Evolutionary conservation across 2,329 filamentous ascomycete species (phyloP).

Genomic region (Lanzia echinophila): DNA sequence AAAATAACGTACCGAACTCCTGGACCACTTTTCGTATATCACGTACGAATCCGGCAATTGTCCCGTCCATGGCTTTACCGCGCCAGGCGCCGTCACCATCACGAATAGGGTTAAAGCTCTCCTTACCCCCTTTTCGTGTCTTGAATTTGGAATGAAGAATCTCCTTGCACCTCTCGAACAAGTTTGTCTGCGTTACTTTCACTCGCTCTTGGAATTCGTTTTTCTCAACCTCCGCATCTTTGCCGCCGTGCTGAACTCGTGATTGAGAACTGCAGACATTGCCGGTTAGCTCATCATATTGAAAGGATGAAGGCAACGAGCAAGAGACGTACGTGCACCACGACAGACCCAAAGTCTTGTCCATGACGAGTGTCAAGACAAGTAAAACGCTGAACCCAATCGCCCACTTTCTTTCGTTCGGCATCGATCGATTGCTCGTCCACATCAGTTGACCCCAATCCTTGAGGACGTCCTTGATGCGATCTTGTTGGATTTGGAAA

Average conservation of each 20-base stretch:
- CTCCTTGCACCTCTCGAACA: slow-evolving; percentile 30
- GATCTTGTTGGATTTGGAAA: slow-evolving; percentile 24
- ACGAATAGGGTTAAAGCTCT: slow-evolving; percentile 29
- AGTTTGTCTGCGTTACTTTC: slow-evolving; percentile 23
- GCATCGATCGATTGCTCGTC: slow-evolving; percentile 21
- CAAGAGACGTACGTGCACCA: slow-evolving; percentile 13
- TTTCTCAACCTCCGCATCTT: slow-evolving; percentile 19
- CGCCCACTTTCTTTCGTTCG: slow-evolving; percentile 28
- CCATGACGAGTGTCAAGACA: slow-evolving; percentile 25
- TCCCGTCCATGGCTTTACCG: slow-evolving; percentile 17
- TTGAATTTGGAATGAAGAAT: slow-evolving; percentile 31
- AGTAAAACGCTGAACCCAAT: slow-evolving; percentile 27
- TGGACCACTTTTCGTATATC: slow-evolving; percentile 20
- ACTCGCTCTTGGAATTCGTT: slow-evolving; percentile 20
- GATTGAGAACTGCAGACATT: slow-evolving; percentile 23
- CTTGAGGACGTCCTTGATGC: slow-evolving; percentile 24
- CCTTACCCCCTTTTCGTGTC: slow-evolving; percentile 29
- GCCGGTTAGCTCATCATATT: slow-evolving; percentile 17
- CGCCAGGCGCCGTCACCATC: slow-evolving; percentile 26
- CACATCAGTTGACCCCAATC: slow-evolving; percentile 30
- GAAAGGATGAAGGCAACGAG: slow-evolving; percentile 1
- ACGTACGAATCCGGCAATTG: slow-evolving; percentile 19
- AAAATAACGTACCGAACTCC: slow-evolving; percentile 23
- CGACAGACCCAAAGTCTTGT: slow-evolving; percentile 20
- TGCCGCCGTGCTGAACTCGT: slow-evolving; percentile 14